Conservation (phyloP, 148 eudicot genomes). For the Diospyros lotus region DNA sequence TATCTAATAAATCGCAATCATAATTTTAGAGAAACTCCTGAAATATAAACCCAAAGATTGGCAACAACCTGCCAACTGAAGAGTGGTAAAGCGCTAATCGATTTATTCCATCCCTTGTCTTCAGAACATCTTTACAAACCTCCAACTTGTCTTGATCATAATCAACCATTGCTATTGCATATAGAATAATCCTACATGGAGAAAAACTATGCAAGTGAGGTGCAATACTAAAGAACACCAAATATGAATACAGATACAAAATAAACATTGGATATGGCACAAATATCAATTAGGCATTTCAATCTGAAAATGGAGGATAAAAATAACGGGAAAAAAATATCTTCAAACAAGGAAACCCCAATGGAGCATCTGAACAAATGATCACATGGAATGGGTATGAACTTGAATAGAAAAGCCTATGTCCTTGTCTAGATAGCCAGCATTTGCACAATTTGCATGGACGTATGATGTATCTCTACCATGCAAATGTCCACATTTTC, state of each 20-base stretch:
- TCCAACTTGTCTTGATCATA: slow-evolving; percentile 69
- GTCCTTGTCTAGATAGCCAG: not conserved
- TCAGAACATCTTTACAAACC: slow-evolving; percentile 48
- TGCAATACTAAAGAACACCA: not conserved
- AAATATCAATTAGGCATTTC: too few relatives aligned
- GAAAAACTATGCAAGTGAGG: slow-evolving; percentile 10
- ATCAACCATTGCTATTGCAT: slow-evolving; percentile 80
- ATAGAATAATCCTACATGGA: slow-evolving; percentile 67
- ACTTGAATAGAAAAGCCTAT: not conserved
- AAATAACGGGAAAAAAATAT: not conserved
- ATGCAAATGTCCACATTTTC: too few relatives aligned
- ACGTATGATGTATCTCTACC: not conserved
- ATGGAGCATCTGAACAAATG: not conserved
- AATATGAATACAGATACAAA: not conserved
- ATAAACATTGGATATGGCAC: not conserved
- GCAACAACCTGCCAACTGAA: slow-evolving; percentile 69
- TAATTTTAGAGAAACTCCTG: not conserved
- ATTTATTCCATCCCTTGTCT: slow-evolving; percentile 66
- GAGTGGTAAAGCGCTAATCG: slow-evolving; percentile 77
- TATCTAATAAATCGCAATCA: too few relatives aligned
- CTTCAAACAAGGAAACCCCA: not conserved
- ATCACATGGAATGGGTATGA: not conserved
- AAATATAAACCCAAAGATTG: too few relatives aligned
- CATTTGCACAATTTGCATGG: not conserved
- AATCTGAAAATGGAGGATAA: too few relatives aligned